Evolutionary conservation across 768 basidiomycete species (phyloP), one percentile per base, ranked within the genome.

Genomic region (Podaxis sp.): DNA sequence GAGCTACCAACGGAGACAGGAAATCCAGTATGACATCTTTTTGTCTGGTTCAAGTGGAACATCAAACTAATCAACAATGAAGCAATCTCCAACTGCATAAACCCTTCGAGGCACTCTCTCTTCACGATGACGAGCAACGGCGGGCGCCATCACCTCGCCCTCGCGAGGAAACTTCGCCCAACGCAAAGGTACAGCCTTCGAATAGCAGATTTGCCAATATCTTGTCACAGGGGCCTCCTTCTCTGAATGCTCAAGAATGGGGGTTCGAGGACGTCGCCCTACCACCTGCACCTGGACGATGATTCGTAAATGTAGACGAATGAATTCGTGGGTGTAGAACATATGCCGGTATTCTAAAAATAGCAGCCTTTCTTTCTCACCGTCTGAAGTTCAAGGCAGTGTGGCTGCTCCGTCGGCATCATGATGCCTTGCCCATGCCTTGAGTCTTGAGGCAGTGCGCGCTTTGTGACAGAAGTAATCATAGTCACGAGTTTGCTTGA

Each of bases 1-100:
- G 91, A 86, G 85, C 53, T 81, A 83, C 49, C 77, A 80, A 17
- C 80, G 96, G 46, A 83, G 87, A 63, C 82, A 87, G 54, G 93
- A 96, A 72, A 80, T 91, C 27, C 86, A 87, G 91, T 93, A 68
- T 73, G 88, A 3, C 67, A 2, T 7, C 33, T 24, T 54, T 22
- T 25, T 38, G 17, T 15, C 6, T 17, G 9, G 9, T 8, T 19
- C 15, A 40, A 24, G 24, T 27, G 15, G 17, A 22, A 27, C 17
- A 24, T 40, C 7, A 4, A 17, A 19, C 24, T 56, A 24, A 38
- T n/a, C 3, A 24, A 25, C 29, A 29, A 41, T 41, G n/a, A 36
- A 62, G 61, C 25, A 36, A 47, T 50, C 36, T 51, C 24, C 54
- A 56, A n/a, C 13, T 50, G 15, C 36, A 49, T 12, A 47, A 38